A percentile compares a stretch with the other conserved stretches of the same genome.
Evolutionary conservation across 306 rosid species (phyloP).

Genomic region (Pyrus communis): DNA sequence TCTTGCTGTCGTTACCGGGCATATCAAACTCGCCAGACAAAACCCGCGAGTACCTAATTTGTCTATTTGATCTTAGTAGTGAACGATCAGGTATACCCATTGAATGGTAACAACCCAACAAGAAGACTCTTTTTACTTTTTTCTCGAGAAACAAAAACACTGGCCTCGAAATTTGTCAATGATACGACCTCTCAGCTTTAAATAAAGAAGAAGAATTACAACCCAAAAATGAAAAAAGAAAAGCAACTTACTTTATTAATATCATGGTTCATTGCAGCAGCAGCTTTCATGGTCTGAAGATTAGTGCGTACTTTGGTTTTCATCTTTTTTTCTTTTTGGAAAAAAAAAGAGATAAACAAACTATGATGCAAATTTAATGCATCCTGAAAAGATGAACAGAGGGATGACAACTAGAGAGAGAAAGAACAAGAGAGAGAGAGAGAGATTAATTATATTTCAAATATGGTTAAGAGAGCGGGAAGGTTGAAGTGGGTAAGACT

Average conservation of each 20-base stretch:
- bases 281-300: conserved; percentile 51
- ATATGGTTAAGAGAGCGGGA: not conserved
- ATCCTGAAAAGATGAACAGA: conserved; percentile 20
- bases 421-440: not conserved
- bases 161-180: conserved; percentile 15
- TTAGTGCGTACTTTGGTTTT: conserved; percentile 50
- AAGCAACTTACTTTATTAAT: conserved; percentile 34
- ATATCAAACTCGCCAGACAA: no score
- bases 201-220: not conserved
- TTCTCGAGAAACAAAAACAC: conserved; percentile 21
- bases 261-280: conserved; percentile 29
- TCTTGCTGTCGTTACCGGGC: no score
- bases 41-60: no score
- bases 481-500: conserved; percentile 21
- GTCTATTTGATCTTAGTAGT: no score
- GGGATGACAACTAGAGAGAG: not conserved
- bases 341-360: conserved; percentile 18
- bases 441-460: conserved; percentile 23
- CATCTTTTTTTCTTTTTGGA: conserved; percentile 36
- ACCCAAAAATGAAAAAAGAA: not conserved
- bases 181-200: conserved; percentile 6
- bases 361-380: conserved; percentile 23
- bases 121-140: not conserved
- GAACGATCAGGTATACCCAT: no score
- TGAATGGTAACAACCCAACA: no score